Conservation (phyloP, 83 land plant species). For the Thuja plicata region DNA sequence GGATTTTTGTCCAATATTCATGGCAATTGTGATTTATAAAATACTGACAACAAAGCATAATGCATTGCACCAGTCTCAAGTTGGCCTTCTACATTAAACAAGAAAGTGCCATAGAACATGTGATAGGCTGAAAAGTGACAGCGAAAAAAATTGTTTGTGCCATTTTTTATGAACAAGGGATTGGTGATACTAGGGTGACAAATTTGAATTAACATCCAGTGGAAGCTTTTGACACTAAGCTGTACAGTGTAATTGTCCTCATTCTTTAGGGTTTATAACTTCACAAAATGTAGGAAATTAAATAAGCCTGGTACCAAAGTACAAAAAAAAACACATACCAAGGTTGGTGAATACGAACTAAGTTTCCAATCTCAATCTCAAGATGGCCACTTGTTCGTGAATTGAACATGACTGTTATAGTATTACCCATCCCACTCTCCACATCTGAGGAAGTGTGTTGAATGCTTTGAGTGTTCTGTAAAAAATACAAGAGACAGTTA, state of each 20-base stretch:
- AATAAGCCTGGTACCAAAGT: neutral
- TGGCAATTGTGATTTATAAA: too few species aligned
- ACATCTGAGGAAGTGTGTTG: neutral
- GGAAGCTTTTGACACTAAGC: neutral
- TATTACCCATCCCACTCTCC: neutral
- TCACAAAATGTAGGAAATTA: conserved; percentile 6
- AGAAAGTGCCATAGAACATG: neutral
- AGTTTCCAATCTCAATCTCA: conserved; percentile 52
- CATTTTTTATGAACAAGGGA: neutral
- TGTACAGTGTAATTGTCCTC: neutral
- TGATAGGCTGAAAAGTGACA: neutral
- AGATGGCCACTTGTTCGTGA: conserved; percentile 33
- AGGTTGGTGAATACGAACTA: conserved; percentile 45
- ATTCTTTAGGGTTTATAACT: neutral
- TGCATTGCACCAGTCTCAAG: neutral
- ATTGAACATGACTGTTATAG: conserved; percentile 35
- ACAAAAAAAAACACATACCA: conserved; percentile 40
- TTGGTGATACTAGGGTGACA: neutral
- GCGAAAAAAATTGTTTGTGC: neutral
- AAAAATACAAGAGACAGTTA: neutral
- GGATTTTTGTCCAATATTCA: neutral
- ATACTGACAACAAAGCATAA: neutral
- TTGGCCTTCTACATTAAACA: neutral
- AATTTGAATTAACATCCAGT: neutral
- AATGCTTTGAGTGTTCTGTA: conserved; percentile 12